phyloP scores from a whole-genome alignment of 768 basidiomycete genomes.

The Hydnum rufescens region DNA sequence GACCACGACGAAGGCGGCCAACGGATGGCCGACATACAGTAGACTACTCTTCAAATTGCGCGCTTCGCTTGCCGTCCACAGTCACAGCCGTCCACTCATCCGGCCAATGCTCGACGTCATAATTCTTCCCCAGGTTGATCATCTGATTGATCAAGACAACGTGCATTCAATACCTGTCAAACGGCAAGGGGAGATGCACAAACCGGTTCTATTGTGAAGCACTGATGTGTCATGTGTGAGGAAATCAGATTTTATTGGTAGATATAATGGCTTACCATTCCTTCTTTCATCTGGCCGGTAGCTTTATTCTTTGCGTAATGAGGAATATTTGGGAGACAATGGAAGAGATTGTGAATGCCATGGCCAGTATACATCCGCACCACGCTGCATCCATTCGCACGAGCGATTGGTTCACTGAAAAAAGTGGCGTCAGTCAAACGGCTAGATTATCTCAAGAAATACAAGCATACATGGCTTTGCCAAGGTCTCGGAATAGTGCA shows the following conservation, averaged over 20 bases:
- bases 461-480: conserved; percentile 58
- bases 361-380: conserved; percentile 87
- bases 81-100: conserved; percentile 97
- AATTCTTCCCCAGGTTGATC: conserved; percentile 72
- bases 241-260: not conserved
- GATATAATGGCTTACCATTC: conserved; percentile 42
- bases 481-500: conserved; percentile 69
- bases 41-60: conserved; percentile 97
- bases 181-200: not conserved
- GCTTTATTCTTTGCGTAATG: conserved; percentile 94
- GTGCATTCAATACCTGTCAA: not conserved
- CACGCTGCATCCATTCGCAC: conserved; percentile 66
- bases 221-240: not conserved
- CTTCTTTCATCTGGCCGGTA: conserved; percentile 79
- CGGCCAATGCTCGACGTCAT: conserved; percentile 70
- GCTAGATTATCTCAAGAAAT: conserved; percentile 1
- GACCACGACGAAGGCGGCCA: not conserved
- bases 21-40: conserved; percentile 35
- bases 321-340: conserved; percentile 71
- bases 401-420: conserved; percentile 67
- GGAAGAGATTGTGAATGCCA: conserved; percentile 76
- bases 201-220: conserved; percentile 3
- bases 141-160: conserved; percentile 31
- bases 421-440: not conserved
- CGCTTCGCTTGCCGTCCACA: conserved; percentile 70